Evolutionary conservation across 2,329 filamentous ascomycete genomes (phyloP).

Genomic region (Zymoseptoria crescenta): DNA sequence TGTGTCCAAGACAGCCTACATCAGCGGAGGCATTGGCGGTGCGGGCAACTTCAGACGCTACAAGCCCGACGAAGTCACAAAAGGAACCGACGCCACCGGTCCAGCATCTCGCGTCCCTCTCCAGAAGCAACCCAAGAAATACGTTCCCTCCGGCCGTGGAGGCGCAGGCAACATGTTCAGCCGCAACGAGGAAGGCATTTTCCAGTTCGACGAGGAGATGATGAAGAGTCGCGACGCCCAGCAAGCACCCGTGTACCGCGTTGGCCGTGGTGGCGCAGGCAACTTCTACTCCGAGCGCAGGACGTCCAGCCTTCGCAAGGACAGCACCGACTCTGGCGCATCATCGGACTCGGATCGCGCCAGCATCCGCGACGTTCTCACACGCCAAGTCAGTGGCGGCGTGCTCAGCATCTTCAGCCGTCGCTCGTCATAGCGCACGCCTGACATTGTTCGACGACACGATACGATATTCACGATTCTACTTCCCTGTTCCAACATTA

Average conservation of each 20-base stretch:
- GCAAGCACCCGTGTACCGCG: constrained; percentile 53
- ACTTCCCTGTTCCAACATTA: constrained; percentile 1
- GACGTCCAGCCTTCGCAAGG: constrained; percentile 4
- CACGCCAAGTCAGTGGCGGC: constrained; percentile 4
- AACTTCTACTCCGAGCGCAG: constrained; percentile 39
- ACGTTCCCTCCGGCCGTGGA: constrained; percentile 48
- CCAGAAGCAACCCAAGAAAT: constrained; percentile 44
- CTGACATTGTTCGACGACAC: constrained; percentile 1
- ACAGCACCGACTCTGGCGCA: constrained; percentile 11
- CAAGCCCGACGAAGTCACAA: constrained; percentile 47
- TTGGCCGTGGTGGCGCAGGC: constrained; percentile 54
- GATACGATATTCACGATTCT: constrained; percentile 9
- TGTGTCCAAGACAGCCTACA: constrained; percentile 41
- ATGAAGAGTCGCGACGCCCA: constrained; percentile 43
- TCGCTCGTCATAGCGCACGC: constrained; percentile 11
- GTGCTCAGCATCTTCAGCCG: constrained; percentile 18
- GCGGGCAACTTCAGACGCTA: constrained; percentile 52
- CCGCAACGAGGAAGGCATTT: constrained; percentile 49
- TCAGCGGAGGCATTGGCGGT: constrained; percentile 50
- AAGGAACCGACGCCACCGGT: constrained; percentile 37
- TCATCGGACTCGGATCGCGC: constrained; percentile 19
- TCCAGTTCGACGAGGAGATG: constrained; percentile 62
- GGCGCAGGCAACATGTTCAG: constrained; percentile 52
- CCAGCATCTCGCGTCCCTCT: constrained; percentile 45
- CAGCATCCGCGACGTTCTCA: neutral